Evolutionary conservation across 1,139 yeast species (phyloP).

Genomic region (Pichia sp.): DNA sequence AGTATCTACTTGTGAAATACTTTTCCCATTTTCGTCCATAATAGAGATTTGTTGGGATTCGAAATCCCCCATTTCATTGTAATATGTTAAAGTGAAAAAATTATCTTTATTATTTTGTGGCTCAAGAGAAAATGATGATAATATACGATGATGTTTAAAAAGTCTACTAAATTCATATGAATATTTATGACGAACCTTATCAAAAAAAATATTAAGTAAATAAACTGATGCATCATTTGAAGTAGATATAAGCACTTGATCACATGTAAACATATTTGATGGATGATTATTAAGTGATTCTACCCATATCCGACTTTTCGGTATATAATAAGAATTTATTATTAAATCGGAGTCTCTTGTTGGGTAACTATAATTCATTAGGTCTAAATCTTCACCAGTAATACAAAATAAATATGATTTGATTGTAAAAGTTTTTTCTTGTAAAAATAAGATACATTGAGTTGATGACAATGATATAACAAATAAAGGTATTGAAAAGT

Average conservation of each 20-base stretch:
- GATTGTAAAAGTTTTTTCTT: slow-evolving; percentile 19
- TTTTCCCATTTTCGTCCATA: slow-evolving; percentile 10
- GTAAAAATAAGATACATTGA: slow-evolving; percentile 23
- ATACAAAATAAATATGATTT: slow-evolving; percentile 23
- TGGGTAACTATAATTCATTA: slow-evolving; percentile 16
- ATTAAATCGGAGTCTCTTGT: not conserved
- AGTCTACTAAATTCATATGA: slow-evolving; percentile 15
- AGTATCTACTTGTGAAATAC: slow-evolving; percentile 17
- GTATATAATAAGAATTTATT: slow-evolving; percentile 22
- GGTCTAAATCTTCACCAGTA: slow-evolving; percentile 25
- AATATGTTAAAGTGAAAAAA: slow-evolving; percentile 7
- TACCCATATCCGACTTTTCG: slow-evolving; percentile 14
- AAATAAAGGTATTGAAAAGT: slow-evolving; percentile 24
- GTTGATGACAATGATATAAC: slow-evolving; percentile 23
- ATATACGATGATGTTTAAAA: slow-evolving; percentile 12
- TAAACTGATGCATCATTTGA: slow-evolving; percentile 17
- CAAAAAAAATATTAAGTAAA: slow-evolving; percentile 23
- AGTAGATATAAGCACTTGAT: slow-evolving; percentile 26
- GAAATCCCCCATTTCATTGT: slow-evolving; percentile 22
- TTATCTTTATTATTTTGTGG: slow-evolving; percentile 5
- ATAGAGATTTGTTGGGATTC: slow-evolving; percentile 14
- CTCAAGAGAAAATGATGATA: slow-evolving; percentile 8
- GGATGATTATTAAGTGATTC: not conserved
- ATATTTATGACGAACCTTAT: slow-evolving; percentile 16
- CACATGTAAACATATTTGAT: slow-evolving; percentile 11